Percentiles rank a stretch among this genome's conserved stretches.
Evolutionary conservation across 2,329 filamentous ascomycete species (phyloP).

Genomic region (Clarireedia hainanense): DNA sequence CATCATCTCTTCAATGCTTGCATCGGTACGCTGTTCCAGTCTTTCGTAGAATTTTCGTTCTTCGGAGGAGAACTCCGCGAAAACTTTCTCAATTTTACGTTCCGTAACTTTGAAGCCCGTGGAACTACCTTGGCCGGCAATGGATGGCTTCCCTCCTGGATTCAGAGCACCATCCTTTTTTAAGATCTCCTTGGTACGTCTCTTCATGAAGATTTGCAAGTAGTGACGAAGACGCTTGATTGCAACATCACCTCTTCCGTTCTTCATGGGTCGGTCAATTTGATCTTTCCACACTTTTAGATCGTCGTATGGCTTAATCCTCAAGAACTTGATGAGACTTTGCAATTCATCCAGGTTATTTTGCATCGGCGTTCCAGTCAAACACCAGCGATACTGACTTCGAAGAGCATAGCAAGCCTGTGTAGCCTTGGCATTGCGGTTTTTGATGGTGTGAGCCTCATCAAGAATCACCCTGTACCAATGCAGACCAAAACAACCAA

Average conservation of each 20-base stretch:
- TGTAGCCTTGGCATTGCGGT: slow-evolving; percentile 90
- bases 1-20: slow-evolving; percentile 85
- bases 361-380: slow-evolving; percentile 95
- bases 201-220: slow-evolving; percentile 93
- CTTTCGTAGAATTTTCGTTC: slow-evolving; percentile 83
- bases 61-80: slow-evolving; percentile 67
- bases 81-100: slow-evolving; percentile 75
- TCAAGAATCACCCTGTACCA: slow-evolving; percentile 97
- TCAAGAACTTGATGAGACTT: slow-evolving; percentile 83
- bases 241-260: slow-evolving; percentile 79
- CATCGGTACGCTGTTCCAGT: slow-evolving; percentile 76
- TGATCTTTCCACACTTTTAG: slow-evolving; percentile 82
- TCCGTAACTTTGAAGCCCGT: slow-evolving; percentile 85
- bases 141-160: slow-evolving; percentile 57
- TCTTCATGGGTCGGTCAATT: slow-evolving; percentile 84
- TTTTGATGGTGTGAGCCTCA: slow-evolving; percentile 97
- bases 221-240: slow-evolving; percentile 80
- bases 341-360: slow-evolving; percentile 97
- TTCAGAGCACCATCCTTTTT: slow-evolving; percentile 78
- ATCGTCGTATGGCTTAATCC: slow-evolving; percentile 86
- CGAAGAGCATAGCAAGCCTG: slow-evolving; percentile 82
- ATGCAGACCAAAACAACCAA: slow-evolving; percentile 81
- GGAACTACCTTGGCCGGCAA: slow-evolving; percentile 38
- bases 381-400: slow-evolving; percentile 87
- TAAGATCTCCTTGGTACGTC: slow-evolving; percentile 94